Evolutionary conservation across 1,139 yeast species (phyloP), one percentile per base, ranked within the genome.

Genomic region (Candida sanyaensis): DNA sequence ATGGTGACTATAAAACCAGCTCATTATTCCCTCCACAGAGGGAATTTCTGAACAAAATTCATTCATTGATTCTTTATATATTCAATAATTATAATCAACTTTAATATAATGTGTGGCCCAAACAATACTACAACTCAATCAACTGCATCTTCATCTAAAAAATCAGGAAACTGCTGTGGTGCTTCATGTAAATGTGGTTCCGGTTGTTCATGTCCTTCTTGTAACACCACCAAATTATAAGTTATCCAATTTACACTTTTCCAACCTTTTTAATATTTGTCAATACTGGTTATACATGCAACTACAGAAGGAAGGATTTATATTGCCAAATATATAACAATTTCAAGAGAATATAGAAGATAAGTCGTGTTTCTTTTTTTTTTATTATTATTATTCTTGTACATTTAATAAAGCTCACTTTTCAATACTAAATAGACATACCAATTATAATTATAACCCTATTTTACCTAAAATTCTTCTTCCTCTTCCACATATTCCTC

Each of bases 141-240:
- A 21, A 43, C 62, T 6, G 44, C 58, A 42, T 48, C 50, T 24
- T 38, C 50, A 42, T 24, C 45, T 12, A 34, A 45, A 13, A 36
- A 46, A 33, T 44, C 52, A 9, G 32, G 12, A 37, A 48, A 28
- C 29, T 71, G 76, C 47, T 71, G 78, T 51, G 76, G 77, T 11
- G 52, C 69, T 34, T 58, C 67, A 43, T 74, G 79, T 59, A 73
- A 73, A 57, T 74, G 79, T 60, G 78, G 78, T 5, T 66, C 77
- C 30, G 54, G 63, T 4, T 74, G 79, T 51, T 58, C 65, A 31
- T 73, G 77, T 52, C 60, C 68, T 17, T 65, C 75, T 4, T 71
- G 76, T 54, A 71, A 71, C 62, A 72, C 75, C 47, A 71, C 76
- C 46, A 72, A 71, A 53, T 69, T 71, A 55, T 71, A 55, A 50